Evolutionary conservation across 225 moss, liverwort and hornwort genomes (phyloP).

Genomic region (Ulota crispa): DNA sequence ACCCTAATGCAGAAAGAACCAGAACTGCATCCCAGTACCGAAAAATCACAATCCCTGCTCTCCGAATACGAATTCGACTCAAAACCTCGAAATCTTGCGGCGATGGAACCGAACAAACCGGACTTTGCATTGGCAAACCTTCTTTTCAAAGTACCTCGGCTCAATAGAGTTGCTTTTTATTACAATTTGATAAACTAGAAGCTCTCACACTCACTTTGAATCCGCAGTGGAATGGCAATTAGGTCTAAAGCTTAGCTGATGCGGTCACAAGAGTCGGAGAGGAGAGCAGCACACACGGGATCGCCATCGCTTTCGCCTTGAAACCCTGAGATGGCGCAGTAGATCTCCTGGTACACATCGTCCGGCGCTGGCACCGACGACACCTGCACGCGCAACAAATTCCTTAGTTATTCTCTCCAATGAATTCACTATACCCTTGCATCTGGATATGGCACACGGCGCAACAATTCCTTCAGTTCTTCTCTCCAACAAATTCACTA

Average conservation of each 20-base stretch:
- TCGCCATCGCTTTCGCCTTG: slow-evolving; percentile 17
- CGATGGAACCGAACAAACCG: not conserved
- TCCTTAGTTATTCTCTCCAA: not conserved
- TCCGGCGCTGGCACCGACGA: slow-evolving; percentile 70
- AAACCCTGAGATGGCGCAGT: slow-evolving; percentile 35
- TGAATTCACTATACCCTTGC: not conserved
- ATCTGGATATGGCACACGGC: not conserved
- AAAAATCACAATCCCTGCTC: not conserved
- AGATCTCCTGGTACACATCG: slow-evolving; percentile 55
- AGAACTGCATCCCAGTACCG: not conserved
- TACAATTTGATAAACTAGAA: not conserved
- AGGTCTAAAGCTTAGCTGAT: slow-evolving; percentile 45
- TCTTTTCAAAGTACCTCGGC: not conserved
- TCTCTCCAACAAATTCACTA: not conserved
- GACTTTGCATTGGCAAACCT: not conserved
- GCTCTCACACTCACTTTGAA: not conserved
- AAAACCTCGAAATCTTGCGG: not conserved
- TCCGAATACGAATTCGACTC: not conserved
- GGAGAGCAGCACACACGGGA: slow-evolving; percentile 15
- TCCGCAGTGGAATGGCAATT: not conserved
- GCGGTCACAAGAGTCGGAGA: slow-evolving; percentile 28
- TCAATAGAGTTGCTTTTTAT: rapidly evolving
- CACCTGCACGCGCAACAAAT: slow-evolving; percentile 39
- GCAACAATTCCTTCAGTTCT: not conserved
- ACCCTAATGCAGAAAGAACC: not conserved